A percentile compares a stretch with the other conserved stretches of the same genome.
phyloP scores from a whole-genome alignment of 495 filamentous ascomycete genomes.

The Aspergillus sclerotiicarbonarius region DNA sequence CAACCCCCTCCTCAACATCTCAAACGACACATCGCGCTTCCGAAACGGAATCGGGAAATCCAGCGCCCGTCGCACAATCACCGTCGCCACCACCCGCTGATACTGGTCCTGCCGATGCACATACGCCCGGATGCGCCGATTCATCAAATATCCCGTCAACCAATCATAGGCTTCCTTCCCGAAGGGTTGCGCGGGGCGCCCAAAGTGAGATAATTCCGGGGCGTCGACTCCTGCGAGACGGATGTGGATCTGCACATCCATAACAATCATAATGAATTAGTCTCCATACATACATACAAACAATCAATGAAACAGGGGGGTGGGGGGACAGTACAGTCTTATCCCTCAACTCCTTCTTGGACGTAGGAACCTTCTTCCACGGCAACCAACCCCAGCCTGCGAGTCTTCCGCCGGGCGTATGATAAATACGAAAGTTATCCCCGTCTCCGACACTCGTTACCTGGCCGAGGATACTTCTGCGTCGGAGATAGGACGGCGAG shows the following conservation, averaged over 20 bases:
- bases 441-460: conserved; percentile 96
- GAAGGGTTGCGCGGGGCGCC: conserved; percentile 79
- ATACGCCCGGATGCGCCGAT: conserved; percentile 72
- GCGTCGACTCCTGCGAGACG: conserved; percentile 91
- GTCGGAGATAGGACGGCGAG: conserved; percentile 62
- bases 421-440: conserved; percentile 89
- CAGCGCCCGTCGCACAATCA: conserved; percentile 65
- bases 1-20: conserved; percentile 80
- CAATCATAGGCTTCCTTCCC: conserved; percentile 75
- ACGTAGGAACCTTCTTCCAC: conserved; percentile 67
- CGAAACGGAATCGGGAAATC: conserved; percentile 53
- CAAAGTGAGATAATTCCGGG: conserved; percentile 90
- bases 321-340: conserved; percentile 81
- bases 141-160: conserved; percentile 69
- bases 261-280: too few species aligned
- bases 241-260: conserved; percentile 64
- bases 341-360: conserved; percentile 64
- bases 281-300: not conserved
- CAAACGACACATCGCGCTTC: conserved; percentile 77
- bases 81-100: conserved; percentile 82
- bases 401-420: conserved; percentile 84
- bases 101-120: conserved; percentile 88
- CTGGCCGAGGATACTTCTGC: conserved; percentile 70
- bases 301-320: conserved; percentile 27
- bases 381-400: conserved; percentile 90